Evolutionary conservation across 2,329 filamentous ascomycete genomes (phyloP).

Genomic region (Pseudogymnoascus sp.): DNA sequence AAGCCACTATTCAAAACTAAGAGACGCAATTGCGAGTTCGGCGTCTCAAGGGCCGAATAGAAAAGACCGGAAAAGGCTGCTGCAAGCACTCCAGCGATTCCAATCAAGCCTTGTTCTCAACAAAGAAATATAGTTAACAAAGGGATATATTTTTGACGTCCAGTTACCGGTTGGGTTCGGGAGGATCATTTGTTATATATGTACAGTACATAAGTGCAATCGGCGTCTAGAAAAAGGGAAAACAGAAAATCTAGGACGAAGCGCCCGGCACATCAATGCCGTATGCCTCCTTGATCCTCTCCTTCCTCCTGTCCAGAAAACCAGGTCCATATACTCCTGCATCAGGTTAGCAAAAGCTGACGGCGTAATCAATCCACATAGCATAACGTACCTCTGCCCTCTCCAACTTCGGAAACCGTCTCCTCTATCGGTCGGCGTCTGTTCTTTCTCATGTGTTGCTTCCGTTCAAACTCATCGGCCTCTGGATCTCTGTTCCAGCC

Average conservation of each 20-base stretch:
- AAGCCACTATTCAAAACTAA: too few relatives aligned
- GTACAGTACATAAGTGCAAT: conserved; percentile 7
- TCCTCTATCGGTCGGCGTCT: conserved; percentile 56
- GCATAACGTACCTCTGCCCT: conserved; percentile 56
- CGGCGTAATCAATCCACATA: neutral
- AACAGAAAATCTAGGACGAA: conserved; percentile 1
- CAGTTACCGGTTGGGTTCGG: neutral
- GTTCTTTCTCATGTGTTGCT: conserved; percentile 54
- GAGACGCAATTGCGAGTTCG: too few relatives aligned
- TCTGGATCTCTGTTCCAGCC: conserved; percentile 44
- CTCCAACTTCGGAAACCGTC: conserved; percentile 59
- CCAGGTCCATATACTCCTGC: conserved; percentile 60
- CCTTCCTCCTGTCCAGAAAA: conserved; percentile 59
- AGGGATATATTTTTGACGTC: conserved; percentile 20
- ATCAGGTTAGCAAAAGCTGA: conserved; percentile 13
- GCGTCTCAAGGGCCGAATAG: too few relatives aligned
- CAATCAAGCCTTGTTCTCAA: too few relatives aligned
- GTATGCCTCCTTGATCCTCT: conserved; percentile 62
- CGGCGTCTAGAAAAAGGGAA: neutral
- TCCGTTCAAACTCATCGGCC: conserved; percentile 56
- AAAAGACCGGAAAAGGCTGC: too few relatives aligned
- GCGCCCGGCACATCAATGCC: conserved; percentile 52
- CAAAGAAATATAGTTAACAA: neutral
- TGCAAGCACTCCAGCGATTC: too few relatives aligned
- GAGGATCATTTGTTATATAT: conserved; percentile 9